phyloP scores from a whole-genome alignment of 164 flowering plant genomes.

The Cinnamomum chago region DNA sequence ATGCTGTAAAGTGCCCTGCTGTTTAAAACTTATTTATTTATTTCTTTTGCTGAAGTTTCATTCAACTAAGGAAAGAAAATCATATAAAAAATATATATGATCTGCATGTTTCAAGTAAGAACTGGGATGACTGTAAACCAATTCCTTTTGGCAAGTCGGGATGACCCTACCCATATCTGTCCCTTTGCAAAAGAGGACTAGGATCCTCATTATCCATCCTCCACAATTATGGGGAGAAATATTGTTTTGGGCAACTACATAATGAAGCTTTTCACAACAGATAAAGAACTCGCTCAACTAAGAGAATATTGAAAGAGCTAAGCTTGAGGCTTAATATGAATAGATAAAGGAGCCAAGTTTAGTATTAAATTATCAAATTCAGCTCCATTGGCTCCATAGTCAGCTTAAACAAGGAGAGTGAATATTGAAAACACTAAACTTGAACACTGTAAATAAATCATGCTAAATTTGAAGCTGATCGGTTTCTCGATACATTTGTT shows the following conservation, averaged over 20 bases:
- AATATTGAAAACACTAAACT: constrained; percentile 6
- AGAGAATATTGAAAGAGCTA: neutral
- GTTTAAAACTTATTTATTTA: too few relatives aligned
- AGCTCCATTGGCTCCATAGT: constrained; percentile 18
- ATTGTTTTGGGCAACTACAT: neutral
- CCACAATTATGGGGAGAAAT: neutral
- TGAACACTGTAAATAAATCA: constrained; percentile 9
- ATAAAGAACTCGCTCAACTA: neutral
- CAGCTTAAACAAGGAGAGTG: constrained; percentile 7
- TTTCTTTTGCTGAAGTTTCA: too few relatives aligned
- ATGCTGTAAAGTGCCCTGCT: too few relatives aligned
- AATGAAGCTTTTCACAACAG: neutral
- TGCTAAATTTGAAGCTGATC: constrained; percentile 1
- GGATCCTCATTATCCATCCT: neutral
- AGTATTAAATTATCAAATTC: constrained; percentile 7
- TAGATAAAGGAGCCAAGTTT: constrained; percentile 8
- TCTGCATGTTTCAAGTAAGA: too few relatives aligned
- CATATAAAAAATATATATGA: too few relatives aligned
- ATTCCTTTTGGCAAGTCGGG: neutral
- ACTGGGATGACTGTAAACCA: too few relatives aligned
- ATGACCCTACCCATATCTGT: neutral
- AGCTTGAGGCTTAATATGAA: neutral
- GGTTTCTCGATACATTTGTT: neutral
- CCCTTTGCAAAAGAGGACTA: neutral
- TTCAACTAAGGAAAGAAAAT: too few relatives aligned